Conservation (phyloP, 306 rosid species). For the Gastrolobium bilobum region DNA sequence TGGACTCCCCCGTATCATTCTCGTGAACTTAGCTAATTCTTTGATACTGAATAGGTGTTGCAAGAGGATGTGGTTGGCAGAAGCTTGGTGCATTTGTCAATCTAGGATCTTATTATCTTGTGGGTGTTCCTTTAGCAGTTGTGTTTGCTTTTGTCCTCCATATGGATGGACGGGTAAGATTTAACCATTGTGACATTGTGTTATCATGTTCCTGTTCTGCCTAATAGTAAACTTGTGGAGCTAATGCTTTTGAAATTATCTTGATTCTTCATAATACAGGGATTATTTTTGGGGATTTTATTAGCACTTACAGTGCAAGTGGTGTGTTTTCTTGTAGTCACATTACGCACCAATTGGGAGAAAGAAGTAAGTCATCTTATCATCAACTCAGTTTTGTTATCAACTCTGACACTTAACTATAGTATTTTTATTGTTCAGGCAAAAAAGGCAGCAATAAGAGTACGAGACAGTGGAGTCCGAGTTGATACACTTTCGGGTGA, state of each 20-base stretch:
- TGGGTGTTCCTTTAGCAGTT: conserved; percentile 48
- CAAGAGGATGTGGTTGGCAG: conserved; percentile 61
- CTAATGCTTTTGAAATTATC: background rate
- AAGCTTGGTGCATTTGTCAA: conserved; percentile 57
- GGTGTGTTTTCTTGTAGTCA: conserved; percentile 43
- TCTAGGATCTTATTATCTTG: conserved; percentile 54
- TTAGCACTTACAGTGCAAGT: conserved; percentile 56
- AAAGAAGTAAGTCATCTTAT: conserved; percentile 51
- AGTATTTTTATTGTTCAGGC: conserved; percentile 45
- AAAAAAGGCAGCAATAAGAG: conserved; percentile 52
- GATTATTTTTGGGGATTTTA: conserved; percentile 58
- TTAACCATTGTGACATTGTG: background rate
- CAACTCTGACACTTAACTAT: background rate
- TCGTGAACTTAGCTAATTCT: conserved; percentile 7
- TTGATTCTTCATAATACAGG: conserved; percentile 46
- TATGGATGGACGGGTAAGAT: conserved; percentile 51
- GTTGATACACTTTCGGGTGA: conserved; percentile 10
- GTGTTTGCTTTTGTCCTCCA: conserved; percentile 49
- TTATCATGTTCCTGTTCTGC: background rate
- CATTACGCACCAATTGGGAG: conserved; percentile 56
- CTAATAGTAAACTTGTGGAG: background rate
- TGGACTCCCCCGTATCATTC: no score
- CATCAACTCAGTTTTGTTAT: conserved; percentile 8
- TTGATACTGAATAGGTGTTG: conserved; percentile 48
- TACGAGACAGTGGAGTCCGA: background rate